Base-by-base conservation (phyloP, 2,329 filamentous ascomycete genomes). In the Myriosclerotinia curreyana region DNA sequence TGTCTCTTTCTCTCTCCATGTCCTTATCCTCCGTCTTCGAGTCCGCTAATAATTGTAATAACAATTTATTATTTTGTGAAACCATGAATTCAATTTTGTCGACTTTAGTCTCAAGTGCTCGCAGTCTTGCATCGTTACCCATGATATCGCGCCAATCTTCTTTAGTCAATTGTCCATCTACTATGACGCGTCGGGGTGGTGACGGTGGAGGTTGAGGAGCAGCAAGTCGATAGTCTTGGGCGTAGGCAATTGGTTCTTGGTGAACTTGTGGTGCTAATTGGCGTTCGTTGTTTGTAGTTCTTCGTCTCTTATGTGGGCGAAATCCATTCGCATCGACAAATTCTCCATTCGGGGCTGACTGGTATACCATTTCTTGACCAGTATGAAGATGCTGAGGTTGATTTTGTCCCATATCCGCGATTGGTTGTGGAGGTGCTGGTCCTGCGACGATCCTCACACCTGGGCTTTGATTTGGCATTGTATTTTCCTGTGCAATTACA, bases 111-210 rank as follows among this genome's bases (percentile, higher is more conserved):
- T 74, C 73, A 3, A 74, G 56, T 1, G 70, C 66, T 42, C 72
- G 69, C 25, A 74, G 60, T 49, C 73, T 70, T 44, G 72, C 70
- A 38, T 74, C 73, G 31, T 71, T 74, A 65, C 71, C 71, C 71
- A 74, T 74, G 36, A 74, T 69, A 14, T 74, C 73, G 40, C 68
- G 62, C 73, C 73, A 74, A 53, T 74, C 73, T 55, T 74, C 73
- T 62, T 74, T 74, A 5, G 71, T 73, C 53, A 74, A 56, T 48
- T 69, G 66, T 0, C 73, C 73, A 66, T 74, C 73, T 20, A 74
- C 69, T 14, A 74, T 58, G 15, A 74, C 73, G 60, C 71, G 66
- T 56, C 68, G 69, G 28, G 71, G 69, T 38, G 71, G 70, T 54
- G 71, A 70, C 15, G 70, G 66, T n/a, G 70, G 71, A 60, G 71